Evolutionary conservation across 2,329 filamentous ascomycete species (phyloP).

Genomic region (Claviceps purpurea): DNA sequence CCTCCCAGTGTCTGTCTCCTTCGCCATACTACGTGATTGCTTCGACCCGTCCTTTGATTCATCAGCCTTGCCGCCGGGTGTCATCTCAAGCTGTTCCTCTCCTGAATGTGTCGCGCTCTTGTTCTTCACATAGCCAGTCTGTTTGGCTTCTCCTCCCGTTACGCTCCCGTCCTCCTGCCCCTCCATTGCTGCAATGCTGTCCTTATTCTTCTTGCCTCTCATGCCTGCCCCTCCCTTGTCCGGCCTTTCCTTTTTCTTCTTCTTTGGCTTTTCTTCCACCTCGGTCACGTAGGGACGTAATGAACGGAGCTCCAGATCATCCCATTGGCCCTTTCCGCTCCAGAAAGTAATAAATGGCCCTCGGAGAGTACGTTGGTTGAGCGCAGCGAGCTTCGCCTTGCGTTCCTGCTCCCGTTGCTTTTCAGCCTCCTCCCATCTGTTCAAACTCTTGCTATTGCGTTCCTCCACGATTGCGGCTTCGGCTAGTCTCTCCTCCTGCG

Average conservation of each 20-base stretch:
- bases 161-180: background rate
- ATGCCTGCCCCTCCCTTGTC: conserved; percentile 18
- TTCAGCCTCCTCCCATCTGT: conserved; percentile 88
- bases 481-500: conserved; percentile 70
- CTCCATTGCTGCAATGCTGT: conserved; percentile 9
- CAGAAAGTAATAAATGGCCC: conserved; percentile 86
- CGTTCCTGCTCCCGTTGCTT: conserved; percentile 77
- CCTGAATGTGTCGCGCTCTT: background rate
- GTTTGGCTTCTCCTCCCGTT: background rate
- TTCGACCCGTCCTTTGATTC: background rate
- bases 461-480: conserved; percentile 77
- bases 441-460: conserved; percentile 78
- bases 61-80: background rate
- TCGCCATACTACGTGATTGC: background rate
- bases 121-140: conserved; percentile 9
- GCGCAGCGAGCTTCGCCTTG: conserved; percentile 67
- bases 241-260: conserved; percentile 39
- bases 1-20: background rate
- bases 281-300: conserved; percentile 53
- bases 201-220: conserved; percentile 18
- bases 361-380: conserved; percentile 75
- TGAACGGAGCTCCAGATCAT: conserved; percentile 59
- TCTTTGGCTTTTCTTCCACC: conserved; percentile 49
- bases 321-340: conserved; percentile 80
- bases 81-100: background rate